Base-by-base conservation (phyloP, 1,284 basidiomycete species). In the Salmacisia buchloeana region DNA sequence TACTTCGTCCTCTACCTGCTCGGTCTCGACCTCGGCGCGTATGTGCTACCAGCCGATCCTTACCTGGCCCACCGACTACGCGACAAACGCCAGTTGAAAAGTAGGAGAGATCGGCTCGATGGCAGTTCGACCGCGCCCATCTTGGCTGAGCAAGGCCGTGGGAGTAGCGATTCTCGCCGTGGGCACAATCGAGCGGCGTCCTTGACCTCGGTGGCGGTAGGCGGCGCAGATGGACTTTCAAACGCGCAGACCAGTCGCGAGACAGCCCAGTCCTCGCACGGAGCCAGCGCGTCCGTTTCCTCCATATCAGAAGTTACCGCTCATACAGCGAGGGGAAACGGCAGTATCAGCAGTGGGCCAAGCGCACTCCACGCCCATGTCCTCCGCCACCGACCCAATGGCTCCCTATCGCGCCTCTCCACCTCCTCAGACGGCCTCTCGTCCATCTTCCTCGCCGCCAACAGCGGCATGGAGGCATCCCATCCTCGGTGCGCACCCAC, bases 1-100 rank as follows among this genome's bases (percentile, higher is more conserved):
- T 98, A 98, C 80, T 83, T 96, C 7, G 85, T 92, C 0, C 88
- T 98, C 64, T 93, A 94, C 76, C 82, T 97, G 2, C 82, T 97
- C 12, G 94, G 93, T 1, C 82, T 94, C 10, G 88, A 89, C 1
- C 83, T 86, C 0, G 94, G 94, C 1, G 89, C 90, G 0, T 82
- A 94, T 38, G 80, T 94, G 36, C 85, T 96, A 4, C 89, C 90
- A 0, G 85, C 88, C 2, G 86, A 87, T 27, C 91, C 90, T 0
- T 75, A 78, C 58, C 75, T 72, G 60, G 71, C 71, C 1, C 67
- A 73, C 27, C 63, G 72, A 1, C 66, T 65, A 41, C 36, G 66
- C 23, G 23, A n/a, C 46, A 49, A 25, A 9, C 27, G 29, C 62
- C 69, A 41, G 59, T 41, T 41, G 29, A 60, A n/a, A 36, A 41